Evolutionary conservation across 1,284 basidiomycete genomes (phyloP), one percentile per base, ranked within the genome.

Genomic region (Tilletia setariae): DNA sequence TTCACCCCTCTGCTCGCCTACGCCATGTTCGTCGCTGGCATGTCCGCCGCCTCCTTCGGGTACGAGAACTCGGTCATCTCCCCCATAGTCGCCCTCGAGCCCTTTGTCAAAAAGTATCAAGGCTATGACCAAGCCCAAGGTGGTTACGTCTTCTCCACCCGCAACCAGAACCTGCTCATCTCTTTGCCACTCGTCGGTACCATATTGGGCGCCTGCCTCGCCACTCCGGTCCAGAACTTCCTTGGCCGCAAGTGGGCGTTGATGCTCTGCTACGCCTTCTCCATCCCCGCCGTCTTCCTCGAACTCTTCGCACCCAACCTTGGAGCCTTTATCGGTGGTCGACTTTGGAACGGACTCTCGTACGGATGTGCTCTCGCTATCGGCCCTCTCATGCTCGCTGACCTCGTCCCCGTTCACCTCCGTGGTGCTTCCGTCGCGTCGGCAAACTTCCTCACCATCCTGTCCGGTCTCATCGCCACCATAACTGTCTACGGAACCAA

Each of bases 261-360:
- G 40, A 71, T 74, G 51, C 64, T 69, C 25, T 70, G 74, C 9
- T 78, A 78, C 68, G 66, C 71, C 63, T 70, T 73, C 53, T 75
- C 73, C 51, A 69, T 78, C 21, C 72, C 73, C 3, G 73, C 75
- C 15, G 74, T 76, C 9, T 74, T 76, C 62, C 56, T 78, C 23
- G 74, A 78, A 59, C 70, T 78, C 1, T 78, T 76, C 71, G 68
- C 76, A 2, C 76, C 76, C 46, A 76, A 76, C 49, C 70, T 78
- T 6, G 73, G 49, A 32, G 75, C 73, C 23, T 78, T 76, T 65
- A 73, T 78, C 64, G 44, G 72, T n/a, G 76, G 76, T 6, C 72
- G 76, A 19, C 68, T 73, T 2, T 75, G 75, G 73, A 78, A 78
- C 51, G 75, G 70, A 1, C 64, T 76, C 40, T 67, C 71, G 6